Evolutionary conservation across 192 early-diverging fungal genomes (phyloP), one percentile per base, ranked within the genome.

Genomic region (Paraglomus brasilianum): DNA sequence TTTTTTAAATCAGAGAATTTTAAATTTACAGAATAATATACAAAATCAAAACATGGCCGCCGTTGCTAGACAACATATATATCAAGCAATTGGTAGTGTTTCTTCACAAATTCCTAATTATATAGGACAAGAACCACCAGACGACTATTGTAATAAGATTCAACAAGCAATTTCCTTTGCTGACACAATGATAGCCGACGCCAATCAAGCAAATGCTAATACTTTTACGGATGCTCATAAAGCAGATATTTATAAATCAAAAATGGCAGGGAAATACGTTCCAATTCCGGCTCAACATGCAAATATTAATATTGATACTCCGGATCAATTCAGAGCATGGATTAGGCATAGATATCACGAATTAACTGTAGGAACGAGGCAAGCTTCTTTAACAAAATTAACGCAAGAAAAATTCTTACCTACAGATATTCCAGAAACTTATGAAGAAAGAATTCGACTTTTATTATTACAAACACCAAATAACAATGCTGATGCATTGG

Each of bases 221-320:
- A 49, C 45, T 49, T 65, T 65, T 15, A 49, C 45, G 15, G 48
- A 66, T 49, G 63, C 63, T 4, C 36, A 24, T 36, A 66, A 50
- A 0, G 22, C 47, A 38, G 36, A 66, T n/a, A 66, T 66, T 50
- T 66, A 40, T 50, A 65, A 65, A 49, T 46, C 47, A n/a, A 46
- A 51, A 50, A 66, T 66, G 30, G 63, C 47, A 13, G 61, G 47
- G 36, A 66, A 66, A n/a, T 66, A 66, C 48, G 4, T 50, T n/a
- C 47, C 63, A 66, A 22, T 65, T 39, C 47, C 63, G 2, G 22
- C 22, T 5, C 24, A 66, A 51, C 22, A 17, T 10, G 19, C 5
- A 39, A n/a, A 17, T 65, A n/a, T n/a, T 30, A 3, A 30, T 30
- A 66, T 66, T 40, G 15, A 66, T 50, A 40, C 47, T 40, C 63